Base-by-base conservation (phyloP, 2,329 filamentous ascomycete species). In the Graphiopsis chlorocephala region DNA sequence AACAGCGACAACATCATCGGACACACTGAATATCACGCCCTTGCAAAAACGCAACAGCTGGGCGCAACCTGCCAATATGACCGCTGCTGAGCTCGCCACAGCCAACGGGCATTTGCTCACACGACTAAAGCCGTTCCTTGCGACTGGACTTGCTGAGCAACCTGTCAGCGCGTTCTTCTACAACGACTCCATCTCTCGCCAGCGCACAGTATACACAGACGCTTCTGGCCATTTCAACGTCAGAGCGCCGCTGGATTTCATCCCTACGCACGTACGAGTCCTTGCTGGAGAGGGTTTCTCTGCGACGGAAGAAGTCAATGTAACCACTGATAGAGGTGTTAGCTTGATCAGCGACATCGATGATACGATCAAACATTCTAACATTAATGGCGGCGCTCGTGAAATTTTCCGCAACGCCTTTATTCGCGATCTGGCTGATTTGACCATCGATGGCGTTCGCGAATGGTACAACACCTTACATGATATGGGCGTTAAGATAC, bases 371-470 rank as follows among this genome's bases (percentile, higher is more conserved):
- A 99, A 99, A 77, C 90, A 93, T 72, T 97, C 95, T 23, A 96
- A 93, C 64, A 97, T 99, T 69, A 86, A 88, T 1, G 86, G 86
- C 61, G 95, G 96, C 7, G 90, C 94, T 0, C 89, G 93, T 65
- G 95, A 98, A 74, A 97, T 98, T 67, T 98, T 98, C 77, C 88
- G 94, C 65, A 98, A 97, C 76, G 95, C 93, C 0, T 99, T 99
- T 74, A 89, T 97, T 61, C 89, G 93, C 11, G 92, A 97, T 52
- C 81, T 98, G 1, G 83, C 80, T 3, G 92, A 94, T 66, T 82
- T 98, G 53, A 92, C 88, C 0, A 88, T 99, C 25, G 89, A 93
- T 17, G 95, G 95, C 2, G 93, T 98, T 23, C 86, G 83, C 65
- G 92, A 96, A 67, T 98, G 95, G 94, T 99, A 98, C 74, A 87